Conservation (phyloP, 768 basidiomycete genomes). For the Pleurotus cornucopiae region DNA sequence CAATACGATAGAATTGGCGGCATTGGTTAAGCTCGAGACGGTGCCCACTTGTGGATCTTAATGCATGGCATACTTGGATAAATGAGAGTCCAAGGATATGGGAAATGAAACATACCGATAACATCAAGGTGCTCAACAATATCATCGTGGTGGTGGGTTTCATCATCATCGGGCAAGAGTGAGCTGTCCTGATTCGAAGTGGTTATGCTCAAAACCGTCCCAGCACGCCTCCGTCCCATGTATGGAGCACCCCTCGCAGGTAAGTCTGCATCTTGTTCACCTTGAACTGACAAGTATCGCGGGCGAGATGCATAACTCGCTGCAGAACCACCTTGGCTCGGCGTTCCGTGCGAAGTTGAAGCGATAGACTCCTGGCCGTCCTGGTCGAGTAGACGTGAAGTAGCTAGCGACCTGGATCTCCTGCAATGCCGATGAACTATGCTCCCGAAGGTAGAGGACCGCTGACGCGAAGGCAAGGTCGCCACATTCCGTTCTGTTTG, state of each 20-base stretch:
- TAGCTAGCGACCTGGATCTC: slow-evolving; percentile 4
- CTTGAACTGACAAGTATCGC: slow-evolving; percentile 31
- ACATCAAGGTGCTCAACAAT: slow-evolving; percentile 83
- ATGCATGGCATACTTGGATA: slow-evolving; percentile 7
- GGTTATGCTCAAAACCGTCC: slow-evolving; percentile 40
- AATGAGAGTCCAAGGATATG: background rate
- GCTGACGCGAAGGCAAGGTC: background rate
- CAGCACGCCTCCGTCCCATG: slow-evolving; percentile 32
- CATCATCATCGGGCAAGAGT: slow-evolving; percentile 6
- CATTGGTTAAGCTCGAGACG: slow-evolving; percentile 71
- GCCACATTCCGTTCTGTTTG: background rate
- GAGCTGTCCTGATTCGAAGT: slow-evolving; percentile 15
- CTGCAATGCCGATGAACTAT: slow-evolving; percentile 3
- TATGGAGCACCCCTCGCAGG: too few relatives aligned
- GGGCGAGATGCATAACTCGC: slow-evolving; percentile 11
- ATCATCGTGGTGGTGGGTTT: slow-evolving; percentile 64
- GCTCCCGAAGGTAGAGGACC: slow-evolving; percentile 1
- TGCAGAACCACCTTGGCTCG: slow-evolving; percentile 9
- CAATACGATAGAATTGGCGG: slow-evolving; percentile 78
- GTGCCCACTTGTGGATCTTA: slow-evolving; percentile 72
- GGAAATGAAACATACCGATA: slow-evolving; percentile 44
- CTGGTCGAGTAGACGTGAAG: background rate
- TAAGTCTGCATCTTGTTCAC: slow-evolving; percentile 24
- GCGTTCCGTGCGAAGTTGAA: background rate
- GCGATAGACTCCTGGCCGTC: background rate